A percentile compares a stretch with the other conserved stretches of the same genome.
Evolutionary conservation across 2,329 filamentous ascomycete genomes (phyloP).

Genomic region (Cladosporium oxysporum): DNA sequence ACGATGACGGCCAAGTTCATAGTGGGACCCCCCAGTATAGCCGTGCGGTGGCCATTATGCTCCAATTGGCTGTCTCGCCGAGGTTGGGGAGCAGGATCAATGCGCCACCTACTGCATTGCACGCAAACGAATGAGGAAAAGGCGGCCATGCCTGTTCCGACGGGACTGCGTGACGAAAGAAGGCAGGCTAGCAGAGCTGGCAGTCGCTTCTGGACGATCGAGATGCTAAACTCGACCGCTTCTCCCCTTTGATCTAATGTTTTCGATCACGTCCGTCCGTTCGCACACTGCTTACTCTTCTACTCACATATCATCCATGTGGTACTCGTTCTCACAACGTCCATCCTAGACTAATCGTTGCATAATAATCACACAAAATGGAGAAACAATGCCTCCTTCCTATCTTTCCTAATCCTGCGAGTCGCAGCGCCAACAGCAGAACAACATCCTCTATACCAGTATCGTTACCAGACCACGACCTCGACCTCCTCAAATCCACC

Average conservation of each 20-base stretch:
- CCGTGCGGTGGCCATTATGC: slow-evolving; percentile 8
- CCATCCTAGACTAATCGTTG: slow-evolving; percentile 1
- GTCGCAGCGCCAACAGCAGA: slow-evolving; percentile 6
- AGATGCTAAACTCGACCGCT: neutral
- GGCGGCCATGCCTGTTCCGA: neutral
- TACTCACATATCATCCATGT: slow-evolving; percentile 1
- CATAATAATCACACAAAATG: slow-evolving; percentile 4
- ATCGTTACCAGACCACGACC: slow-evolving; percentile 15
- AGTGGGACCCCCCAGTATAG: slow-evolving; percentile 2
- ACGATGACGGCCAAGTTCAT: neutral
- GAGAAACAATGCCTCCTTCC: slow-evolving; percentile 17
- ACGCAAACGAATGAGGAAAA: neutral
- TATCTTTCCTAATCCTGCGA: slow-evolving; percentile 12
- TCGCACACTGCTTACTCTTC: neutral
- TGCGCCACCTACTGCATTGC: neutral
- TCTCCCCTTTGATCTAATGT: neutral
- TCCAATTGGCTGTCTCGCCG: slow-evolving; percentile 8
- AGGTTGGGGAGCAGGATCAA: neutral
- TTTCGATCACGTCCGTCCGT: neutral
- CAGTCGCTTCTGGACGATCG: slow-evolving; percentile 10
- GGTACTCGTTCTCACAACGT: neutral
- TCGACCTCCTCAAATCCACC: slow-evolving; percentile 12
- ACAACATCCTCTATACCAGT: slow-evolving; percentile 14
- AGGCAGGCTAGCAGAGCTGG: neutral
- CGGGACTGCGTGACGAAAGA: neutral